These are phyloP conservation scores for Colletotrichum sojae DNA, from an alignment of 2,329 filamentous ascomycete genomes.

Conservation along the genomic window DNA sequence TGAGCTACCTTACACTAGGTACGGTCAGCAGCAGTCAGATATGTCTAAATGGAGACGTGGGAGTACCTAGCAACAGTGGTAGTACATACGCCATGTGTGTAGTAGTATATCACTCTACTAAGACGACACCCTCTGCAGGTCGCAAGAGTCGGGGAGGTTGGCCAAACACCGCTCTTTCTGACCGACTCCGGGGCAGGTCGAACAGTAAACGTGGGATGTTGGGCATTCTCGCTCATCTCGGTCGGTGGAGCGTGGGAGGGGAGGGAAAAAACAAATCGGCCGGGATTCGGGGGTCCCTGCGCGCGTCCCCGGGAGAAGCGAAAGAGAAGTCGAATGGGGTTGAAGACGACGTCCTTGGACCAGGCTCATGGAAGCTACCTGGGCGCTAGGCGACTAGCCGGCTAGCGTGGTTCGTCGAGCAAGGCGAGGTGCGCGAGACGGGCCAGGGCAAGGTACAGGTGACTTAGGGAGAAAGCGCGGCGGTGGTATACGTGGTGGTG, in stretches of 20 bases:
- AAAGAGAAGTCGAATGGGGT: conserved; percentile 17
- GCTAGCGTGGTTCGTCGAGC: conserved; percentile 34
- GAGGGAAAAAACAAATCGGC: conserved; percentile 30
- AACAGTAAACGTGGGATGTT: conserved; percentile 28
- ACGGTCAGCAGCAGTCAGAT: conserved; percentile 35
- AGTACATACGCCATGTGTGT: too few relatives aligned
- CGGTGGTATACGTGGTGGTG: neutral
- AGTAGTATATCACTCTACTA: neutral
- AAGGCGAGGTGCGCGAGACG: conserved; percentile 18
- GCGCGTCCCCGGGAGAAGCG: conserved; percentile 28
- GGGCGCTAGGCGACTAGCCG: conserved; percentile 28
- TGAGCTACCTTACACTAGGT: neutral
- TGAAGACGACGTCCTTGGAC: conserved; percentile 36
- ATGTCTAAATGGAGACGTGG: conserved; percentile 30
- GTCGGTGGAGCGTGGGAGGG: conserved; percentile 28
- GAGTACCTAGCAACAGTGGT: neutral
- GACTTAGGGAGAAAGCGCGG: conserved; percentile 1
- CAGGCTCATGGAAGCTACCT: conserved; percentile 39
- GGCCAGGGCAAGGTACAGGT: conserved; percentile 4
- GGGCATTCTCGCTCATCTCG: conserved; percentile 27
- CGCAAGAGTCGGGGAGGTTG: conserved; percentile 32
- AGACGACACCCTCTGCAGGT: conserved; percentile 17
- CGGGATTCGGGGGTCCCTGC: conserved; percentile 36
- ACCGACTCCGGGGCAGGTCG: conserved; percentile 26
- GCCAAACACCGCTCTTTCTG: conserved; percentile 26